Conservation (phyloP, 495 filamentous ascomycete species). For the Aspergillus egyptiacus region DNA sequence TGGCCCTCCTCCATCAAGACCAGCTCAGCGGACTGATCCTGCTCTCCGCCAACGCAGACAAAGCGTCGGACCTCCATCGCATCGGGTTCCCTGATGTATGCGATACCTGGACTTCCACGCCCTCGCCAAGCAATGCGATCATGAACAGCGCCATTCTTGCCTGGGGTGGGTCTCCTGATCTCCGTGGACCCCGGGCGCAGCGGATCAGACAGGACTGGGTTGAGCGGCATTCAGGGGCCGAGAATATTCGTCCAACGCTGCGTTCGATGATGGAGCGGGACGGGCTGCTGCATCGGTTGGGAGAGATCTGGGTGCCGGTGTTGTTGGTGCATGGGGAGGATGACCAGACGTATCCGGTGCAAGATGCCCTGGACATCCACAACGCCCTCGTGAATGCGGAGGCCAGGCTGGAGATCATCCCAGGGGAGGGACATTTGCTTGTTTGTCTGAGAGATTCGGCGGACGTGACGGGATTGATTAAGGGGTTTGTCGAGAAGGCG, state of each 20-base stretch:
- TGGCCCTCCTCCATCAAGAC: not conserved
- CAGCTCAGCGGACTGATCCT: not conserved
- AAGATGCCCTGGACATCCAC: not conserved
- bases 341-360: not conserved
- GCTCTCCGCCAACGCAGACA: not conserved
- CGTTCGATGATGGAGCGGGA: conserved; percentile 2
- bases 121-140: not conserved
- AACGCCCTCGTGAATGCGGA: not conserved
- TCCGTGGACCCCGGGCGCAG: not conserved
- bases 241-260: not conserved
- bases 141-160: not conserved
- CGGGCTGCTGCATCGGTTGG: not conserved
- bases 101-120: conserved; percentile 1
- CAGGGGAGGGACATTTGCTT: not conserved
- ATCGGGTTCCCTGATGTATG: not conserved
- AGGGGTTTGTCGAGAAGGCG: not conserved
- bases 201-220: not conserved
- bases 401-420: not conserved
- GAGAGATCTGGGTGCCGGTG: not conserved
- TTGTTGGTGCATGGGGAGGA: conserved; percentile 1
- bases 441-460: not conserved
- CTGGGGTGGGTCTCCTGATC: conserved; percentile 1
- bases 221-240: not conserved
- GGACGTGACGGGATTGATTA: not conserved
- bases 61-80: not conserved